Base-by-base conservation (phyloP, 2,329 filamentous ascomycete genomes). In the Alternaria alternata region DNA sequence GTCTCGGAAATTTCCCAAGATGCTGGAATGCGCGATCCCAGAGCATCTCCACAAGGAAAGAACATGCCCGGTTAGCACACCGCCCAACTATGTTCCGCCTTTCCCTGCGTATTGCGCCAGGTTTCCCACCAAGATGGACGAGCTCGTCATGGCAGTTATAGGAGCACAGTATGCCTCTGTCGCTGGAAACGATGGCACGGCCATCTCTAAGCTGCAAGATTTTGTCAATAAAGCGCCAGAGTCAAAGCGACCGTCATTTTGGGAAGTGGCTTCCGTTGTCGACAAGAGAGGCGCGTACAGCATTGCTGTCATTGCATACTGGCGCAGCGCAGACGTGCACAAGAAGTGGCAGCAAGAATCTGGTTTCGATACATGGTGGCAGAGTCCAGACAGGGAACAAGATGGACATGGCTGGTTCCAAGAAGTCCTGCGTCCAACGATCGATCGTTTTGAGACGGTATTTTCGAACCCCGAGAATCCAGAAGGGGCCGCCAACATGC, bases 371-470 rank as follows among this genome's bases (percentile, higher is more conserved):
- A 42, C 48, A 2, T 82, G 80, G 79, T 82, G 80, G 80, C 51
- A 75, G 4, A 62, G 51, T 4, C 62, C 78, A 1, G 60, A 76
- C 9, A 61, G 67, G 11, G 66, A 64, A n/a, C 49, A 41, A 3
- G 63, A 78, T 14, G 57, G 39, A 2, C 55, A 70, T 53, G 81
- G 81, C 12, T 83, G 78, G 78, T 83, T 83, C 65, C 66, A 78
- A 22, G 81, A 84, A 64, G 64, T 81, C 30, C 77, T 83, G 57
- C 68, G 75, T 26, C 81, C 81, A 2, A 71, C 76, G 1, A 67
- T 81, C 3, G 80, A 83, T 58, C 76, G 80, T 12, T 78, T 82
- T 66, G 81, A 83, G 63, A 82, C 79, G 0, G 70, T 83, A 11
- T 81, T 81, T 56, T 81, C 80, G 4, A 75, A 76, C 55, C 70